Evolutionary conservation across 768 basidiomycete genomes (phyloP).

Genomic region (Tulasnella sp.): DNA sequence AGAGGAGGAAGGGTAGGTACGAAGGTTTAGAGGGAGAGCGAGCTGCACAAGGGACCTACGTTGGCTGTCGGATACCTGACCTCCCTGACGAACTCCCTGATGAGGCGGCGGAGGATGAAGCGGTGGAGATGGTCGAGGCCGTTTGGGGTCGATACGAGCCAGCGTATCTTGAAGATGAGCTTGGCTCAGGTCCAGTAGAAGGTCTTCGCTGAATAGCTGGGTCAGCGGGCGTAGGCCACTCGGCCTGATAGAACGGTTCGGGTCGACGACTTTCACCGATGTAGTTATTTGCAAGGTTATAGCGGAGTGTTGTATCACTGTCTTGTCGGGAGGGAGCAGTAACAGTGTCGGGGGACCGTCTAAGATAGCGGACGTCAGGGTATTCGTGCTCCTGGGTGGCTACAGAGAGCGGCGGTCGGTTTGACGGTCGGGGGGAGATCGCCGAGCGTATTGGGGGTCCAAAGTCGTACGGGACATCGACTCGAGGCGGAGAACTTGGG

Average conservation of each 20-base stretch:
- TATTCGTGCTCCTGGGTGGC: not conserved
- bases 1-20: not conserved
- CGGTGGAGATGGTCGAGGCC: not conserved
- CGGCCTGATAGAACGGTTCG: not conserved
- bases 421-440: not conserved
- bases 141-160: not conserved
- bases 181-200: not conserved
- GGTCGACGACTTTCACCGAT: not conserved
- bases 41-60: not conserved
- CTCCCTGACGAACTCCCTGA: not conserved
- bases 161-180: not conserved
- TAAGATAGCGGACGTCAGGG: not conserved
- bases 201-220: not conserved
- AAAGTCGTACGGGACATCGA: conserved; percentile 3
- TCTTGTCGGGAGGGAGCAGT: not conserved
- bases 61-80: not conserved
- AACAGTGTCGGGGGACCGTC: not conserved
- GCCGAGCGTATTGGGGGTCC: not conserved
- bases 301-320: not conserved
- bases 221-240: not conserved
- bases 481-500: not conserved
- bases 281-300: not conserved
- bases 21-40: not conserved
- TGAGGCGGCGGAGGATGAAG: not conserved
- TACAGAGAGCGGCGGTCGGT: not conserved